phyloP scores from a whole-genome alignment of 2,329 filamentous ascomycete species.

The Fusarium devonianum region DNA sequence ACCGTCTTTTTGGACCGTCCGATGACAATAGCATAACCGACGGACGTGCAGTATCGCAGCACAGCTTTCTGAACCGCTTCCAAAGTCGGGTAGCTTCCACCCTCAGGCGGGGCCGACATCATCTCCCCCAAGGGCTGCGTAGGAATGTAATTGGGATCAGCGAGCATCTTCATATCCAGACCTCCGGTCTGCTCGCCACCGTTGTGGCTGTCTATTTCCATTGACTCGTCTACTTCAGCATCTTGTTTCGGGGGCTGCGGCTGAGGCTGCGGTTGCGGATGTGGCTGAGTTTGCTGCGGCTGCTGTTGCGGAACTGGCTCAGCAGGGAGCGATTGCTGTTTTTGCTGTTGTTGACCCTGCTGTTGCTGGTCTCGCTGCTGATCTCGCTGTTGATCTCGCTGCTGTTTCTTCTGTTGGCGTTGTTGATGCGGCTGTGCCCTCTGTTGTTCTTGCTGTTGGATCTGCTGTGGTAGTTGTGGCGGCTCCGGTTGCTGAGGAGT shows the following conservation, averaged over 20 bases:
- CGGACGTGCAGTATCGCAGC: conserved; percentile 69
- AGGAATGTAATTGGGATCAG: conserved; percentile 59
- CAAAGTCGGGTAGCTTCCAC: conserved; percentile 68
- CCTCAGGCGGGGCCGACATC: conserved; percentile 70
- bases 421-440: conserved; percentile 35
- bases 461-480: conserved; percentile 43
- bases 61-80: conserved; percentile 71
- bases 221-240: conserved; percentile 54
- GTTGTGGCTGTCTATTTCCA: conserved; percentile 60
- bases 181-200: conserved; percentile 56
- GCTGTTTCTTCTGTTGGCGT: conserved; percentile 40
- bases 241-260: conserved; percentile 52
- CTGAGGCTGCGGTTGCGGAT: conserved; percentile 44
- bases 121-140: conserved; percentile 63
- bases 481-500: conserved; percentile 38
- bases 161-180: conserved; percentile 57
- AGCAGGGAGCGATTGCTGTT: conserved; percentile 45
- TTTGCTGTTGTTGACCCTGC: conserved; percentile 41
- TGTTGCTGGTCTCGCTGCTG: conserved; percentile 42
- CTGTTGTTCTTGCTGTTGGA: conserved; percentile 42
- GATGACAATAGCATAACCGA: conserved; percentile 73
- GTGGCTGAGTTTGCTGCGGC: conserved; percentile 42
- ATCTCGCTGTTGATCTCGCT: conserved; percentile 39
- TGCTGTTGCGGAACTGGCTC: conserved; percentile 40
- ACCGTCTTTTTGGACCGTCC: conserved; percentile 73